Conservation (phyloP, 1,284 basidiomycete genomes). For the Leucoagaricus sp. region DNA sequence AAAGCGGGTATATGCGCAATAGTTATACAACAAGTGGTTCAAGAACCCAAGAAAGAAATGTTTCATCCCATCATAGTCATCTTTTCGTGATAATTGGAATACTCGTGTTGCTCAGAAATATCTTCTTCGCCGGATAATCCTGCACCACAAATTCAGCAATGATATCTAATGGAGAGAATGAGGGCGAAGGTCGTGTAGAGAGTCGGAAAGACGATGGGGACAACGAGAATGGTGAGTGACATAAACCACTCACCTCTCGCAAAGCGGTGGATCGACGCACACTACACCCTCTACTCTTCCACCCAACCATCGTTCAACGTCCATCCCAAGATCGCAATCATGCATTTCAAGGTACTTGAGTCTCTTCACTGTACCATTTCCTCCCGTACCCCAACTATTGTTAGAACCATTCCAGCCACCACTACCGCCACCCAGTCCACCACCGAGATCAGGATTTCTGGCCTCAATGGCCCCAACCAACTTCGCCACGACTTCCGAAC, state of each 20-base stretch:
- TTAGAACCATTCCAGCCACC: slow-evolving; percentile 16
- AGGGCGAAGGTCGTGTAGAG: slow-evolving; percentile 3
- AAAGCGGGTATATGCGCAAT: too few species aligned
- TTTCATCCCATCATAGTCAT: too few species aligned
- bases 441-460: slow-evolving; percentile 54
- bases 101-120: slow-evolving; percentile 1
- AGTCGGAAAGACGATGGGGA: slow-evolving; percentile 11
- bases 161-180: neutral
- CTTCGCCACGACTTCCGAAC: slow-evolving; percentile 57
- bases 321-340: slow-evolving; percentile 42
- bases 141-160: neutral
- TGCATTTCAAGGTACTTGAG: slow-evolving; percentile 57
- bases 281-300: slow-evolving; percentile 57
- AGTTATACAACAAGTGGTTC: too few species aligned
- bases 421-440: slow-evolving; percentile 16
- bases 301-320: slow-evolving; percentile 66
- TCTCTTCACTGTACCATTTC: slow-evolving; percentile 53
- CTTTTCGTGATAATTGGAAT: too few species aligned
- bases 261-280: slow-evolving; percentile 50
- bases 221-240: slow-evolving; percentile 10
- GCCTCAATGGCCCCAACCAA: slow-evolving; percentile 68
- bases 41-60: too few species aligned
- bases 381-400: slow-evolving; percentile 25
- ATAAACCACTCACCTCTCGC: slow-evolving; percentile 34
- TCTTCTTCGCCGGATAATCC: neutral